Evolutionary conservation across 2,329 filamentous ascomycete species (phyloP).

Genomic region (Apiospora malaysiana): DNA sequence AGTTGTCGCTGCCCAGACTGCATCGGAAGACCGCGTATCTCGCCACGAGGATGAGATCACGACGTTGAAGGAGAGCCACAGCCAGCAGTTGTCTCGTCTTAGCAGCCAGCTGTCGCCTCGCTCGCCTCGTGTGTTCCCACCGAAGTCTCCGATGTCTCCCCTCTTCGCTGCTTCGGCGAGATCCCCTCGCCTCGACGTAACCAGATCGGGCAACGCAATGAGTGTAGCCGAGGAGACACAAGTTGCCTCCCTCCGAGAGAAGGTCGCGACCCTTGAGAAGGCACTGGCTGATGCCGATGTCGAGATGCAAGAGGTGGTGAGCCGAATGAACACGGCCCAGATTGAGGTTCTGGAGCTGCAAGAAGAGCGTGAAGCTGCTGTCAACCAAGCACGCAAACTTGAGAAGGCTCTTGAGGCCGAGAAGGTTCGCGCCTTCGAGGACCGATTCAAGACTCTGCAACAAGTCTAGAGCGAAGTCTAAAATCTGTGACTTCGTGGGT

Average conservation of each 20-base stretch:
- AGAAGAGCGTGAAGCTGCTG: slow-evolving; percentile 75
- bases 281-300: slow-evolving; percentile 76
- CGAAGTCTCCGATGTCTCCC: slow-evolving; percentile 66
- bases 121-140: slow-evolving; percentile 57
- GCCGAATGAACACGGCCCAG: slow-evolving; percentile 81
- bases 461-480: background rate
- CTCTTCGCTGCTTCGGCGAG: slow-evolving; percentile 58
- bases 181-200: slow-evolving; percentile 59
- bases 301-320: slow-evolving; percentile 85
- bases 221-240: slow-evolving; percentile 75
- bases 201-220: slow-evolving; percentile 59
- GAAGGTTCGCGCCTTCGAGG: slow-evolving; percentile 59
- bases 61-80: slow-evolving; percentile 77
- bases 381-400: slow-evolving; percentile 72
- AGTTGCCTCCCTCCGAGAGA: slow-evolving; percentile 58
- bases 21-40: slow-evolving; percentile 82
- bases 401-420: slow-evolving; percentile 71
- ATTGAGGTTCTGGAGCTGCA: slow-evolving; percentile 83
- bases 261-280: slow-evolving; percentile 27
- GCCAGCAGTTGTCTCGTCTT: slow-evolving; percentile 76
- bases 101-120: slow-evolving; percentile 53
- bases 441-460: slow-evolving; percentile 43
- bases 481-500: background rate
- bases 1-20: slow-evolving; percentile 80
- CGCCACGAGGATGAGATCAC: slow-evolving; percentile 87